Percentiles rank a stretch among this genome's conserved stretches.
Evolutionary conservation across 768 basidiomycete genomes (phyloP).

Genomic region (Heimioporus sp.): DNA sequence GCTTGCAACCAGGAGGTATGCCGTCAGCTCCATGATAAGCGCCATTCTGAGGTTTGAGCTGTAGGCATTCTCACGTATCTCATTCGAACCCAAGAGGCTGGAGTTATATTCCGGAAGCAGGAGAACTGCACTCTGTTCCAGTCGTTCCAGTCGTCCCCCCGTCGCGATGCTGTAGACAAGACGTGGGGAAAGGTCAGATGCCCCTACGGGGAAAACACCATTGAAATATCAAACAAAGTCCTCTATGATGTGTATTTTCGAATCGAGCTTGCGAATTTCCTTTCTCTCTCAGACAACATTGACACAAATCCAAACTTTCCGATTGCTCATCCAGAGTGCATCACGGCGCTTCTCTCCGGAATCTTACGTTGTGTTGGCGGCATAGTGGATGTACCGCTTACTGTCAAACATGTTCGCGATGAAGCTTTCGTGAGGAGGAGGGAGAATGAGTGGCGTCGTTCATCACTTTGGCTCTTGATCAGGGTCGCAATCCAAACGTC

Average conservation of each 20-base stretch:
- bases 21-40: no score
- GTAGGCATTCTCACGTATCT: slow-evolving; percentile 37
- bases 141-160: slow-evolving; percentile 40
- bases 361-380: slow-evolving; percentile 16
- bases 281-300: slow-evolving; percentile 14
- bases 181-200: slow-evolving; percentile 13
- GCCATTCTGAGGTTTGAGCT: not conserved
- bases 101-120: slow-evolving; percentile 33
- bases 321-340: slow-evolving; percentile 12
- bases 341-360: slow-evolving; percentile 24
- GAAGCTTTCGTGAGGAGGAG: no score
- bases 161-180: not conserved
- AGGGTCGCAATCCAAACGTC: slow-evolving; percentile 30
- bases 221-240: slow-evolving; percentile 5
- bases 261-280: slow-evolving; percentile 16
- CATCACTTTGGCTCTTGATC: slow-evolving; percentile 33
- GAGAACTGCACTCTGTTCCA: slow-evolving; percentile 32
- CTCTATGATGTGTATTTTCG: slow-evolving; percentile 14
- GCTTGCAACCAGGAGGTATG: slow-evolving; percentile 1
- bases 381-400: slow-evolving; percentile 7
- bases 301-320: not conserved
- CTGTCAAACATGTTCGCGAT: slow-evolving; percentile 25
- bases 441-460: no score
- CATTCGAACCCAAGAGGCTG: slow-evolving; percentile 43
- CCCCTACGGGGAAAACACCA: slow-evolving; percentile 5